Conservation (phyloP, 352 stramenopile genomes). For the Pythium aristosporum region DNA sequence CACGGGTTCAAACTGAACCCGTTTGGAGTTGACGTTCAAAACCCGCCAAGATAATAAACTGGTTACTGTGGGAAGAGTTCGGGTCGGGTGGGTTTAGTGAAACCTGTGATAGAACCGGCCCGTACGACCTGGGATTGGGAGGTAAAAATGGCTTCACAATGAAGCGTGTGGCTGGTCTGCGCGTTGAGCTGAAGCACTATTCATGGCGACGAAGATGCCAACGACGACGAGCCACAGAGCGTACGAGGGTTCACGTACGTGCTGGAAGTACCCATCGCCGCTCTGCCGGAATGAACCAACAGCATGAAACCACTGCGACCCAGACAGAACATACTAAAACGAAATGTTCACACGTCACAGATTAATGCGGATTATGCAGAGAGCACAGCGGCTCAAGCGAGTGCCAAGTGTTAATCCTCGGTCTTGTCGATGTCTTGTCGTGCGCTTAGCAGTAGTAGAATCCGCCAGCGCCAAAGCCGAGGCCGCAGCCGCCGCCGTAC, state of each 20-base stretch:
- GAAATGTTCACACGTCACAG: conserved; percentile 18
- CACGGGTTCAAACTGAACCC: conserved; percentile 1
- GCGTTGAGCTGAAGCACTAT: not conserved
- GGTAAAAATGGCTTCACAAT: conserved; percentile 15
- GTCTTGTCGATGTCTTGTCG: not conserved
- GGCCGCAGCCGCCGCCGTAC: conserved; percentile 25
- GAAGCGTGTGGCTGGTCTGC: not conserved
- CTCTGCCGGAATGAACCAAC: no score
- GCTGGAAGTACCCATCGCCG: not conserved
- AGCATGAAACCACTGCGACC: not conserved
- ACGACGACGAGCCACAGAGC: not conserved
- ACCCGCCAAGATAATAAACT: not conserved
- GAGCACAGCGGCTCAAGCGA: not conserved
- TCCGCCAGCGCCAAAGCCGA: conserved; percentile 15
- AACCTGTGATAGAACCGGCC: not conserved
- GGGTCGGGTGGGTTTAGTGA: not conserved
- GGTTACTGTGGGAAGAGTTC: not conserved
- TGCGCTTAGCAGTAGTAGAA: conserved; percentile 29
- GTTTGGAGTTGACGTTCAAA: not conserved
- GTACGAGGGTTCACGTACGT: not conserved
- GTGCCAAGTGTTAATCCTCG: conserved; percentile 4
- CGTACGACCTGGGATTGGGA: not conserved
- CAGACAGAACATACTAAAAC: conserved; percentile 1
- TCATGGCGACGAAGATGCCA: not conserved
- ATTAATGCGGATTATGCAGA: conserved; percentile 10